Base-by-base conservation (phyloP, 495 filamentous ascomycete genomes). In the Lichenothelia convexa region DNA sequence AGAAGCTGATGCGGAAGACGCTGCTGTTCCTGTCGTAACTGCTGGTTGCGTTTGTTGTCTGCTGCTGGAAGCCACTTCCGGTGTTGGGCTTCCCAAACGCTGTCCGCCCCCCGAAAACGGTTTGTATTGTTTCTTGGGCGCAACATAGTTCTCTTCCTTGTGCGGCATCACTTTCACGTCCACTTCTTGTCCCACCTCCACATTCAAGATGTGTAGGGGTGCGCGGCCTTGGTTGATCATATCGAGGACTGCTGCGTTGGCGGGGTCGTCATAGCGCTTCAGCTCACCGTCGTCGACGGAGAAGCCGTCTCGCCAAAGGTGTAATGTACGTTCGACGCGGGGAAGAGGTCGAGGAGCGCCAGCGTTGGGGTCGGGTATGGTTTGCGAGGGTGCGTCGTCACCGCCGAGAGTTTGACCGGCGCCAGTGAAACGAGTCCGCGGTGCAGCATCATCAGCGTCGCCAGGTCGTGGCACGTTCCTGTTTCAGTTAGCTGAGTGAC, bases 201-300 rank as follows among this genome's bases (percentile, higher is more conserved):
- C 83, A 49, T 89, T 81, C 74, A 97, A 79, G 12, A 97, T 70
- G 18, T 78, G 74, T 18, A 92, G 61, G 20, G 89, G 89, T 1
- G 89, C 89, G 20, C 80, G 73, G 18, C 91, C 91, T 24, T 72
- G 66, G 36, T 84, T 73, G 49, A 97, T 97, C 57, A 83, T 75
- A 20, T 77, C 66, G 16, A 97, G 62, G 36, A 84, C 80, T 18
- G 71, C 71, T 15, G 74, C 72, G 48, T 94, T 92, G 4, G 70
- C 70, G 12, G 89, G 84, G 52, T 95, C 86, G 45, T 92, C 81
- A 38, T 82, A 86, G 21, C 79, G 72, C 48, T 73, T 84, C 6
- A 97, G 72, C n/a, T 78, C 73, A 15, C 89, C 89, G 48, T 95
- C 86, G 44, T 94, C 91, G 23, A 97, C 75, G 31, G 83, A 93